Evolutionary conservation across 805 yeast genomes (phyloP).

Genomic region (Candida stauntonica): DNA sequence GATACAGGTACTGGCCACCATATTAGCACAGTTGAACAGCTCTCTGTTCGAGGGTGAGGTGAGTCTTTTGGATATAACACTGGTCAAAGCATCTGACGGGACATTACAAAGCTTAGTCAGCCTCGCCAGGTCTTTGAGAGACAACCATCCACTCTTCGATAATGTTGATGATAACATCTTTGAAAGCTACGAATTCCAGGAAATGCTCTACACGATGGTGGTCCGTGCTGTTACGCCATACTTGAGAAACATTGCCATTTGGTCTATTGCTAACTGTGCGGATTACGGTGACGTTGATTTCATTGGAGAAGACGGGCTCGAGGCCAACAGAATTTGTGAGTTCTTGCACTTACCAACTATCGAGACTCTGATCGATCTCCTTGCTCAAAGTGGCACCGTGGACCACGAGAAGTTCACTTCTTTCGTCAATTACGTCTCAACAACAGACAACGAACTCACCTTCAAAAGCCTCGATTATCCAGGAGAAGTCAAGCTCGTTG

Average conservation of each 20-base stretch:
- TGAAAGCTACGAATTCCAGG: slow-evolving; percentile 29
- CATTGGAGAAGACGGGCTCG: slow-evolving; percentile 33
- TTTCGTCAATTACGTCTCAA: slow-evolving; percentile 17
- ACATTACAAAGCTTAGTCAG: slow-evolving; percentile 6
- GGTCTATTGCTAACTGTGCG: slow-evolving; percentile 50
- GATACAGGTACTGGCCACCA: slow-evolving; percentile 38
- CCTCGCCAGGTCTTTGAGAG: slow-evolving; percentile 19
- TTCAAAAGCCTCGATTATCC: slow-evolving; percentile 51
- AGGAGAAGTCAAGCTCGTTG: slow-evolving; percentile 53
- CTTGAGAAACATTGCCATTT: slow-evolving; percentile 57
- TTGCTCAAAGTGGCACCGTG: slow-evolving; percentile 15
- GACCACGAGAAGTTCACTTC: slow-evolving; percentile 25
- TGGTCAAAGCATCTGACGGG: slow-evolving; percentile 10
- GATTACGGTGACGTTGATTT: slow-evolving; percentile 34
- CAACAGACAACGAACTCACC: slow-evolving; percentile 20
- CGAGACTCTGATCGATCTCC: slow-evolving; percentile 16
- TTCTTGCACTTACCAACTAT: slow-evolving; percentile 46
- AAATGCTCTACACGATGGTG: slow-evolving; percentile 47
- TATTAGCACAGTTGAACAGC: slow-evolving; percentile 24
- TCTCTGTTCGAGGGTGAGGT: slow-evolving; percentile 27
- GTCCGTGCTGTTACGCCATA: slow-evolving; percentile 59
- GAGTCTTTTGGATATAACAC: slow-evolving; percentile 34
- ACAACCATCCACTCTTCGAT: slow-evolving; percentile 26
- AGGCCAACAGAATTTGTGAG: slow-evolving; percentile 49
- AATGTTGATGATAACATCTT: slow-evolving; percentile 26